These are phyloP conservation scores for Rubia tinctorum DNA, from an alignment of 305 asterid genomes.

Conservation along the genomic window DNA sequence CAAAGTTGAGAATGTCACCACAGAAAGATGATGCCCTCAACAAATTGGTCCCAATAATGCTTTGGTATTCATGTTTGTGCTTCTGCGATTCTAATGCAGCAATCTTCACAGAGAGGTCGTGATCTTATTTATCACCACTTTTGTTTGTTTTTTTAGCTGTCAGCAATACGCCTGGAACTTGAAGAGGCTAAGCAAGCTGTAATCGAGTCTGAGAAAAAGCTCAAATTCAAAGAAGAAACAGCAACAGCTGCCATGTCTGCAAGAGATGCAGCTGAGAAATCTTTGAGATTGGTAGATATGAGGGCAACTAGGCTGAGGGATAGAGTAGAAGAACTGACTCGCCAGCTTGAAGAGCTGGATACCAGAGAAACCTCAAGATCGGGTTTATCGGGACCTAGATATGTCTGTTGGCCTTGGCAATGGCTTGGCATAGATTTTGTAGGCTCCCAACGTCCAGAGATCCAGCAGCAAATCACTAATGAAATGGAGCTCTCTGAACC, in stretches of 20 bases:
- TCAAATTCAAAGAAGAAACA: constrained; percentile 89
- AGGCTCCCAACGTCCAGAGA: constrained; percentile 44
- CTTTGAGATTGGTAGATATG: constrained; percentile 78
- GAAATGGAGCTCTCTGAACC: constrained; percentile 99
- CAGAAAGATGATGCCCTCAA: background rate
- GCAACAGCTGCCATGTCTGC: constrained; percentile 98
- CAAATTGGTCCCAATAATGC: background rate
- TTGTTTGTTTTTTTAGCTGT: constrained; percentile 48
- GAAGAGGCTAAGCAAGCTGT: constrained; percentile 81
- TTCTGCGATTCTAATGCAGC: background rate
- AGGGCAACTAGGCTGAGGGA: constrained; percentile 85
- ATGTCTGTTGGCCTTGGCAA: constrained; percentile 98
- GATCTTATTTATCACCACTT: background rate
- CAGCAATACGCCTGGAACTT: constrained; percentile 63
- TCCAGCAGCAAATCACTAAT: constrained; percentile 48
- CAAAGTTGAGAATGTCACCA: background rate
- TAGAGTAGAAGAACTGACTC: constrained; percentile 85
- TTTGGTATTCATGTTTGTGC: background rate
- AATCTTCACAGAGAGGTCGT: background rate
- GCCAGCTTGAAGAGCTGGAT: constrained; percentile 81
- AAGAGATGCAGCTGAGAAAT: constrained; percentile 93
- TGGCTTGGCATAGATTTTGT: constrained; percentile 92
- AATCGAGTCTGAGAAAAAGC: constrained; percentile 71
- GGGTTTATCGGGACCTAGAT: constrained; percentile 62
- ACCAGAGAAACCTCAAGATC: constrained; percentile 47